A percentile compares a stretch with the other conserved stretches of the same genome.
Evolutionary conservation across 2,329 filamentous ascomycete genomes (phyloP).

Genomic region (Lachnellula occidentalis): DNA sequence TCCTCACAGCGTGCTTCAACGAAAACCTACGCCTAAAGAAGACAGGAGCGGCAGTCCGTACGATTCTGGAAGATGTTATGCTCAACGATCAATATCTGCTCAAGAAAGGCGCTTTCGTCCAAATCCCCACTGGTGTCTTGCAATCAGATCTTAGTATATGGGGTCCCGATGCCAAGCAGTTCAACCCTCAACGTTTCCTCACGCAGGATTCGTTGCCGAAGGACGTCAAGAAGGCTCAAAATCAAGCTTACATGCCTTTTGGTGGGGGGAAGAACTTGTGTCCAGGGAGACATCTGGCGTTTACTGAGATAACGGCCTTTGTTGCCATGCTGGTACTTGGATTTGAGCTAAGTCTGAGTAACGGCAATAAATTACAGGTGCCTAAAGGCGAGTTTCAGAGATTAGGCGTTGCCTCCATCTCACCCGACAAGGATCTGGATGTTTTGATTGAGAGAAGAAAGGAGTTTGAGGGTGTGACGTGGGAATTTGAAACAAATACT

Average conservation of each 20-base stretch:
- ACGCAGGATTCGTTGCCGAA: constrained; percentile 6
- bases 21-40: constrained; percentile 39
- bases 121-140: constrained; percentile 39
- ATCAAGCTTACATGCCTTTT: constrained; percentile 30
- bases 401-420: constrained; percentile 10
- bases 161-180: constrained; percentile 37
- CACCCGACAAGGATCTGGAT: constrained; percentile 12
- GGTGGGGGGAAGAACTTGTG: constrained; percentile 36
- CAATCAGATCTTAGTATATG: constrained; percentile 37
- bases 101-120: constrained; percentile 36
- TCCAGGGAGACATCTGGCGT: constrained; percentile 35
- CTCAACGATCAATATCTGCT: constrained; percentile 37
- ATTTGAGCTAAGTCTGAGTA: constrained; percentile 25
- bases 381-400: constrained; percentile 7
- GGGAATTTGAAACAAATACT: constrained; percentile 3
- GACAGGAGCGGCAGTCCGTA: constrained; percentile 33
- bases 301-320: constrained; percentile 33
- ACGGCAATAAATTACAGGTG: constrained; percentile 8
- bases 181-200: constrained; percentile 40
- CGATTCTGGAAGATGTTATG: constrained; percentile 37
- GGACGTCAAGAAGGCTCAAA: constrained; percentile 8
- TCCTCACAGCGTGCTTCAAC: constrained; percentile 39
- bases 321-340: constrained; percentile 30
- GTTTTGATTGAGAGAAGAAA: constrained; percentile 14
- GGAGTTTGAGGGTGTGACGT: constrained; percentile 16